Conservation (phyloP, 345 rosid species). For the Durio zibethinus region DNA sequence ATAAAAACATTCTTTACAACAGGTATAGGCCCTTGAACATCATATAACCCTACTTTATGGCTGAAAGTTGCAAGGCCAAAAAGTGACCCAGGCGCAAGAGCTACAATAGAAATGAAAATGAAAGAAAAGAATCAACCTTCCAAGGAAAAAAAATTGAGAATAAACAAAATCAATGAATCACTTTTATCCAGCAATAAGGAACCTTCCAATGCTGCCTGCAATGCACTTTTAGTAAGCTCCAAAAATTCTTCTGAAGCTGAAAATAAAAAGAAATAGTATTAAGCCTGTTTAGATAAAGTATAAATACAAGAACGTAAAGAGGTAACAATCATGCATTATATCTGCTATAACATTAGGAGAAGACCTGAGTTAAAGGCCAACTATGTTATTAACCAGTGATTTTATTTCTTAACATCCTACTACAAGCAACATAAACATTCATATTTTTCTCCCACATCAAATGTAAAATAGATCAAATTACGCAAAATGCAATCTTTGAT, state of each 20-base stretch:
- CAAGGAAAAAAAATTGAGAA: conserved; percentile 18
- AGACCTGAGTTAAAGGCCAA: not conserved
- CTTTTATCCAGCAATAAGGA: conserved; percentile 10
- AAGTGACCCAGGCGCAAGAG: conserved; percentile 78
- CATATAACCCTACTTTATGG: conserved; percentile 88
- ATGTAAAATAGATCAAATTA: not conserved
- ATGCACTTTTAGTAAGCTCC: conserved; percentile 93
- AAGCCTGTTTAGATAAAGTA: not conserved
- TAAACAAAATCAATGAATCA: conserved; percentile 11
- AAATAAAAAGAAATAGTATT: conserved; percentile 13
- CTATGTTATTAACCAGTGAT: not conserved
- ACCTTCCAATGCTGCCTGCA: conserved; percentile 96
- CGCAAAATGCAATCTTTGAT: not conserved
- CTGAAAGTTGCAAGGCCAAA: conserved; percentile 93
- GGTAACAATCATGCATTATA: not conserved
- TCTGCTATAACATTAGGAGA: not conserved
- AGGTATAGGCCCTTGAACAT: conserved; percentile 94
- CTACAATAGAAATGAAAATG: conserved; percentile 34
- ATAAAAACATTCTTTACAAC: conserved; percentile 84
- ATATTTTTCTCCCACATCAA: not conserved
- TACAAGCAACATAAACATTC: not conserved
- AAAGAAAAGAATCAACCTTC: not conserved
- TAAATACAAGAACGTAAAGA: not conserved
- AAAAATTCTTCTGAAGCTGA: conserved; percentile 95
- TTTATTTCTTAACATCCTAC: not conserved